Percentiles rank a stretch among this genome's conserved stretches.
Evolutionary conservation across 495 filamentous ascomycete species (phyloP).

Genomic region (Filosporella fistucella): DNA sequence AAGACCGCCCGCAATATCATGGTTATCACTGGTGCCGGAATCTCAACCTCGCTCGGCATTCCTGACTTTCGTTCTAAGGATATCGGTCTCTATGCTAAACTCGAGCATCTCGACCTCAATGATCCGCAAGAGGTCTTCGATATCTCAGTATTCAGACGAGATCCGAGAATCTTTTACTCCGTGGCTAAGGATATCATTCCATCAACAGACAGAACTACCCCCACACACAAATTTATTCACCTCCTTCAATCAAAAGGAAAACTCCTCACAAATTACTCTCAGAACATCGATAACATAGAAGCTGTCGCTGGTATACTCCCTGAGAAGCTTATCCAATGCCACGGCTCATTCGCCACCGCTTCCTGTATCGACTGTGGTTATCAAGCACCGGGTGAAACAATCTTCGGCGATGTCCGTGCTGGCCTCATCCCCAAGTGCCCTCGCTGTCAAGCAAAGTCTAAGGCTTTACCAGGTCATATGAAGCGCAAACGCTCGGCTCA

Average conservation of each 20-base stretch:
- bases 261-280: slow-evolving; percentile 93
- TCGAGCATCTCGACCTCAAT: slow-evolving; percentile 63
- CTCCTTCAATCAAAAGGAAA: slow-evolving; percentile 88
- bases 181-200: slow-evolving; percentile 90
- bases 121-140: slow-evolving; percentile 97
- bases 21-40: slow-evolving; percentile 91
- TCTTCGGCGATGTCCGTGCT: slow-evolving; percentile 74
- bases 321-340: slow-evolving; percentile 91
- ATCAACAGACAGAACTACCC: slow-evolving; percentile 66
- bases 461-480: slow-evolving; percentile 38
- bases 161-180: slow-evolving; percentile 88
- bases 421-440: slow-evolving; percentile 65
- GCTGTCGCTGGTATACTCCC: slow-evolving; percentile 74
- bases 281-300: slow-evolving; percentile 98
- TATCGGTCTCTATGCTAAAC: slow-evolving; percentile 80
- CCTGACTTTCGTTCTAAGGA: slow-evolving; percentile 86
- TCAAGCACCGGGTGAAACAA: slow-evolving; percentile 65
- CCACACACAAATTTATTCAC: slow-evolving; percentile 93
- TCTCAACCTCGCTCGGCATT: slow-evolving; percentile 84
- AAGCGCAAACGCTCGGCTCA: slow-evolving; percentile 77
- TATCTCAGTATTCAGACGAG: slow-evolving; percentile 76
- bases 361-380: slow-evolving; percentile 80
- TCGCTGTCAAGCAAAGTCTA: slow-evolving; percentile 44
- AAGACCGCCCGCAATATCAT: slow-evolving; percentile 76
- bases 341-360: slow-evolving; percentile 91